Evolutionary conservation across 2,329 filamentous ascomycete genomes (phyloP), one percentile per base, ranked within the genome.

Genomic region (Aspergillus fructus): DNA sequence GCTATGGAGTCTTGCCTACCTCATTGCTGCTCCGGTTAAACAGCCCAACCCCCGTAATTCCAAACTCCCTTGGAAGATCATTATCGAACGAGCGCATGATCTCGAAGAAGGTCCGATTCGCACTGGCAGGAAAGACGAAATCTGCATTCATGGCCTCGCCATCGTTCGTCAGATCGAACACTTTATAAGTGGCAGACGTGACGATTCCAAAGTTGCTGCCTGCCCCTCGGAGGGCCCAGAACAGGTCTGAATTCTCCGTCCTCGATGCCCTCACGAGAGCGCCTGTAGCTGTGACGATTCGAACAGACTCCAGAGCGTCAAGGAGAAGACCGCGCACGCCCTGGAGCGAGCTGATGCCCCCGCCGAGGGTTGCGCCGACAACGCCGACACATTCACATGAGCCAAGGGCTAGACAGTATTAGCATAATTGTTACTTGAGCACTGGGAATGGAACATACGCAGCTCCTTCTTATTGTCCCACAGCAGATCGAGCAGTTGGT

Each of bases 131-230:
- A 39, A 60, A 65, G 5, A 58, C 23, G n/a, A 65, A 54, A 34
- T 64, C 63, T 17, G 59, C 62, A 15, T 55, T 61, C 24, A 61
- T 51, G n/a, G 42, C 54, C 11, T 61, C 56, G 2, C 64, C 65
- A 8, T 56, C 45, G 34, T 65, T 59, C 27, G 49, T 37, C 0
- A 8, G 12, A 34, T 59, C 27, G 13, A 68, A 68, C 19, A 76
- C 65, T 49, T 70, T 67, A 60, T 70, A 75, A n/a, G 67, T 71
- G 27, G 62, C 64, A 15, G 43, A 50, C 4, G 71, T 74, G 30
- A 77, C 69, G 56, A 78, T 73, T n/a, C 75, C 77, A 53, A 77
- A 78, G 19, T 76, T 72, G 50, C 72, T 72, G 9, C 71, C 77
- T 3, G 76, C 77, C 3, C 77, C 77, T 17, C 71, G 72, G 4